Evolutionary conservation across 768 basidiomycete species (phyloP).

Genomic region (Xerocomellus chrysenteron): DNA sequence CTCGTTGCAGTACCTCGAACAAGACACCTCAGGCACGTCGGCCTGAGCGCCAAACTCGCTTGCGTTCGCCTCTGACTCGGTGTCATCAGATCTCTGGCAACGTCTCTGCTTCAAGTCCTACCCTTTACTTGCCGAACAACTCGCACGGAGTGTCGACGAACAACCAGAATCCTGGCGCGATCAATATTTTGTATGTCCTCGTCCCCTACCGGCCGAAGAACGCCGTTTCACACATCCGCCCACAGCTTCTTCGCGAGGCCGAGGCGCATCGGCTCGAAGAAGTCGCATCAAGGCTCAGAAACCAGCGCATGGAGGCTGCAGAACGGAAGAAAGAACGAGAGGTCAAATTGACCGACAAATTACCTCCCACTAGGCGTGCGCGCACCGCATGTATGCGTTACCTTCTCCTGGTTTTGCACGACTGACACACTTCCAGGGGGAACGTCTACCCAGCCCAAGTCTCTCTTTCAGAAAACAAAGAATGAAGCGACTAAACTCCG

Average conservation of each 20-base stretch:
- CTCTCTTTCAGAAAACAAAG: conserved; percentile 76
- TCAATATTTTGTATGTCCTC: conserved; percentile 58
- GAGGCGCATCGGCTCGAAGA: conserved; percentile 68
- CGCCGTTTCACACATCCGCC: conserved; percentile 8
- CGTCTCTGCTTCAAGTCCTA: conserved; percentile 61
- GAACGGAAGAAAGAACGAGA: conserved; percentile 76
- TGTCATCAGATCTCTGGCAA: conserved; percentile 62
- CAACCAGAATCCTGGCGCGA: conserved; percentile 67
- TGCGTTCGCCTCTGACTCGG: conserved; percentile 3
- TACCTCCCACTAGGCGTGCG: conserved; percentile 65
- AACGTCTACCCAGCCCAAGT: conserved; percentile 49
- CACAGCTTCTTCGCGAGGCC: conserved; percentile 52
- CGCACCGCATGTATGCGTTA: conserved; percentile 53
- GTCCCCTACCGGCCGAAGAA: background rate
- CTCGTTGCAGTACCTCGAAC: conserved; percentile 46
- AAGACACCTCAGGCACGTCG: conserved; percentile 53
- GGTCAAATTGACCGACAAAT: conserved; percentile 69
- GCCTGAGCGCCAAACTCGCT: background rate
- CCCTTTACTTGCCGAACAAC: conserved; percentile 51
- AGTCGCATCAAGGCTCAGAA: conserved; percentile 59
- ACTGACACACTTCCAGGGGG: conserved; percentile 36
- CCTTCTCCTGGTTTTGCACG: background rate
- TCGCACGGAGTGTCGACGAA: conserved; percentile 38
- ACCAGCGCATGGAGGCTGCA: conserved; percentile 65
- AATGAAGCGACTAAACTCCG: conserved; percentile 67